Conservation (phyloP, 1,284 basidiomycete genomes). For the Tilletia indica region DNA sequence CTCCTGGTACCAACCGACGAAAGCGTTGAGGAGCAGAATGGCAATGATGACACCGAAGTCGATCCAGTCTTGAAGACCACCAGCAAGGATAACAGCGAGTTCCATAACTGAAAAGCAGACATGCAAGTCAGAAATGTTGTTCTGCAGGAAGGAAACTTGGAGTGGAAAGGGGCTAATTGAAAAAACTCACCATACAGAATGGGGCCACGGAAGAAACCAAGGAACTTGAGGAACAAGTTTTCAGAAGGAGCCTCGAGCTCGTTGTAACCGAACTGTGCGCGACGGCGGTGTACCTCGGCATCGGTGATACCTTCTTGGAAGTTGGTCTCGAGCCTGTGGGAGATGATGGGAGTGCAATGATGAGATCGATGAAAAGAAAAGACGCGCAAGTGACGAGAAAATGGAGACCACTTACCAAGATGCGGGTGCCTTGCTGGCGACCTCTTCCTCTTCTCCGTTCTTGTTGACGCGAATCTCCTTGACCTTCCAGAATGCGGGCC, state of each 20-base stretch:
- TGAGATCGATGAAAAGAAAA: too few relatives aligned
- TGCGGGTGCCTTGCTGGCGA: constrained; percentile 51
- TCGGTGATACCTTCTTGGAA: constrained; percentile 59
- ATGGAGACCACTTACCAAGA: constrained; percentile 40
- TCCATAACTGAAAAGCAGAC: constrained; percentile 51
- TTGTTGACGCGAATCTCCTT: constrained; percentile 55
- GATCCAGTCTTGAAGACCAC: constrained; percentile 58
- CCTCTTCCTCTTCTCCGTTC: constrained; percentile 52
- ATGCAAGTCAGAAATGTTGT: background rate
- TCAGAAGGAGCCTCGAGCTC: constrained; percentile 55
- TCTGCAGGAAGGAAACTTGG: background rate
- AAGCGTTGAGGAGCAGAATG: constrained; percentile 59
- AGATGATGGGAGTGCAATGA: background rate
- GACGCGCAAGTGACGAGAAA: background rate
- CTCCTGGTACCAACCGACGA: constrained; percentile 65
- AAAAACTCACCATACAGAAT: constrained; percentile 50
- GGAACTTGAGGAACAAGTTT: constrained; percentile 62
- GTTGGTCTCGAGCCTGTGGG: constrained; percentile 60
- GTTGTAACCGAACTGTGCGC: constrained; percentile 55
- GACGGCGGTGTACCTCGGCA: constrained; percentile 57
- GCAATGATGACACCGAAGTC: constrained; percentile 63
- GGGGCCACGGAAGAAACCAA: constrained; percentile 58
- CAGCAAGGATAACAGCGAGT: constrained; percentile 56
- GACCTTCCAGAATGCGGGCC: constrained; percentile 50
- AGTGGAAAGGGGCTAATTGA: background rate